Evolutionary conservation across 163 green algal species (phyloP).

Genomic region (Chlorella variabilis): DNA sequence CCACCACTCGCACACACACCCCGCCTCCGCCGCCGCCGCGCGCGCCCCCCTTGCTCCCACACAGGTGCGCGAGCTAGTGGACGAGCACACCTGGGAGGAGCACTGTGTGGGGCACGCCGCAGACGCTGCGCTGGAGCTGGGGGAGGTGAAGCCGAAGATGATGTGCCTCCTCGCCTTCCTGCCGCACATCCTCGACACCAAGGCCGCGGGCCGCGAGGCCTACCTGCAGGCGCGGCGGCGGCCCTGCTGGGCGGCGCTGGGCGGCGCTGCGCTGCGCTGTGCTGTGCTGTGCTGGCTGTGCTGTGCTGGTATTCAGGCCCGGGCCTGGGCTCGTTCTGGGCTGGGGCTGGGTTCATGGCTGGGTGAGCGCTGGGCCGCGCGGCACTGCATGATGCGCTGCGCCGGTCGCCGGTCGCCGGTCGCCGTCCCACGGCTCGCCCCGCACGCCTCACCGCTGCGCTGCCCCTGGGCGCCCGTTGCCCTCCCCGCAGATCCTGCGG

Average conservation of each 20-base stretch:
- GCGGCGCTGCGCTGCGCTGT: too few relatives aligned
- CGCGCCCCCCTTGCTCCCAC: too few relatives aligned
- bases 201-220: constrained; percentile 67
- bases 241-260: not conserved
- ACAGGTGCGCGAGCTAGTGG: constrained; percentile 79
- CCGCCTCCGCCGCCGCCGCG: too few relatives aligned
- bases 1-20: not conserved
- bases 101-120: constrained; percentile 58
- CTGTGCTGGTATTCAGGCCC: too few relatives aligned
- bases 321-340: too few relatives aligned
- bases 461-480: not conserved
- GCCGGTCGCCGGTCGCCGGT: too few relatives aligned
- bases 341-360: too few relatives aligned
- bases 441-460: too few relatives aligned
- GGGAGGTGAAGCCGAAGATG: constrained; percentile 50
- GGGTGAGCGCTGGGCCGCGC: too few relatives aligned
- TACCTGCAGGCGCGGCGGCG: constrained; percentile 42
- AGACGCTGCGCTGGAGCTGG: constrained; percentile 39
- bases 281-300: too few relatives aligned
- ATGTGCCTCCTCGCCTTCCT: constrained; percentile 92
- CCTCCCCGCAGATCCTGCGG: constrained; percentile 72
- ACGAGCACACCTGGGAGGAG: constrained; percentile 70
- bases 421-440: too few relatives aligned
- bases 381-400: too few relatives aligned
- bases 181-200: constrained; percentile 91